Percentiles rank a stretch among this genome's conserved stretches.
These are phyloP conservation scores for Globisporangium barbulae DNA, from an alignment of 352 stramenopile genomes.

Conservation along the genomic window DNA sequence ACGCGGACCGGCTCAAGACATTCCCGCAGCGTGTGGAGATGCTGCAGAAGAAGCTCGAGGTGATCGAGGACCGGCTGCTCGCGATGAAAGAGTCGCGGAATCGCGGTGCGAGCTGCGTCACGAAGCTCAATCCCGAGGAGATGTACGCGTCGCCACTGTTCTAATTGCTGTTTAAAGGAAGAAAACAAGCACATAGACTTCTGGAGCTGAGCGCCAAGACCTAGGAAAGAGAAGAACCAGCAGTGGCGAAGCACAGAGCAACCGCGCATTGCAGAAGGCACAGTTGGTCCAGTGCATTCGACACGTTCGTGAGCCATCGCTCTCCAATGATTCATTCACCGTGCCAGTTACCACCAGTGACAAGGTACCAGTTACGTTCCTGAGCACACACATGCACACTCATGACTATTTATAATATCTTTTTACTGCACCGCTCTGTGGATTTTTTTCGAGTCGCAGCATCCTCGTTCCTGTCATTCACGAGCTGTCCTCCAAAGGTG, in stretches of 20 bases:
- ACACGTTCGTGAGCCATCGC: background rate
- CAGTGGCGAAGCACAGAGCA: no score
- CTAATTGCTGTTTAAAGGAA: slow-evolving; percentile 18
- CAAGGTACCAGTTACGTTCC: no score
- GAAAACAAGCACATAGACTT: background rate
- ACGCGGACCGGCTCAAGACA: slow-evolving; percentile 64
- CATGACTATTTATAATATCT: background rate
- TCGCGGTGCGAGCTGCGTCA: slow-evolving; percentile 24
- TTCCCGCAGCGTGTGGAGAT: slow-evolving; percentile 64
- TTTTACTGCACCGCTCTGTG: background rate
- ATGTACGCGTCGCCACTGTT: slow-evolving; percentile 46
- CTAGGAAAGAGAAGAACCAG: background rate
- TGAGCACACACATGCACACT: background rate
- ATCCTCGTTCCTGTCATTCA: background rate
- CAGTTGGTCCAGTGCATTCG: background rate
- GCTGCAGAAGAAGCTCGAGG: slow-evolving; percentile 65
- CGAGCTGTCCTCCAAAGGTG: no score
- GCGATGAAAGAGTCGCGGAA: slow-evolving; percentile 52
- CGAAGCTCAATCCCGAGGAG: slow-evolving; percentile 29
- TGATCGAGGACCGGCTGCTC: slow-evolving; percentile 63
- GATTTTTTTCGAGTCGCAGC: background rate
- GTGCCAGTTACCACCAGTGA: background rate
- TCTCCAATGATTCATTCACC: background rate
- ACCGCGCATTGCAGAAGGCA: no score
- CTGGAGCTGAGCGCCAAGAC: background rate